Base-by-base conservation (phyloP, 345 rosid species). In the Brassica juncea region DNA sequence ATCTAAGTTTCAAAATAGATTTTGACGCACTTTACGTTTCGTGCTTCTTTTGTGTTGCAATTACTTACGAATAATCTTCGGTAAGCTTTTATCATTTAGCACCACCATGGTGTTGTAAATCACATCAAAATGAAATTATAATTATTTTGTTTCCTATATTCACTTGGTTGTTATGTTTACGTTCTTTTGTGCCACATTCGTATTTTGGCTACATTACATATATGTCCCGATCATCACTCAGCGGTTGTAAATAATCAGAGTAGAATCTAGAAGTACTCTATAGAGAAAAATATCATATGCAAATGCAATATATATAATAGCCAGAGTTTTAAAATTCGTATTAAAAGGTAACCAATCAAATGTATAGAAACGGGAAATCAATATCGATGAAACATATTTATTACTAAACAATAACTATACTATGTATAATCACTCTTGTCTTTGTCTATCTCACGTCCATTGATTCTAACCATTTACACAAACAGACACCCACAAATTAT, bases 1-100 rank as follows among this genome's bases (percentile, higher is more conserved):
- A 5, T 67, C 58, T 23, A 25, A 67, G 21, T 67, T 67, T 67
- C 12, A 19, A 37, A 19, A 44, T 37, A 19, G 31, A 39, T 25
- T 68, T 67, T 25, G 15, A 14, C 4, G 59, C 19, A 21, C 37
- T 47, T 9, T 12, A 68, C 8, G 19, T 27, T 44, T 68, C 12
- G 23, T 68, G 7, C 59, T 44, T 68, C 55, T 67, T 47, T 68
- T 47, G 59, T 16, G 60, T 68, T 68, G 72, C 59, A 68, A 12
- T 25, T 47, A 16, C 57, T 25, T 12, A 12, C 71, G 27, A 25
- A 27, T 67, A 23, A 42, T 42, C 59, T 47, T 44, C 37, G 4
- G 4, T 14, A 44, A 15, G 58, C 58, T 6, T 68, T 44, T 27
- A 25, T 19, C 35, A 44, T 25, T 12, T 68, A 44, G 37, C 58